Evolutionary conservation across 1,284 basidiomycete genomes (phyloP), one percentile per base, ranked within the genome.

Genomic region (Moesziomyces parantarcticus): DNA sequence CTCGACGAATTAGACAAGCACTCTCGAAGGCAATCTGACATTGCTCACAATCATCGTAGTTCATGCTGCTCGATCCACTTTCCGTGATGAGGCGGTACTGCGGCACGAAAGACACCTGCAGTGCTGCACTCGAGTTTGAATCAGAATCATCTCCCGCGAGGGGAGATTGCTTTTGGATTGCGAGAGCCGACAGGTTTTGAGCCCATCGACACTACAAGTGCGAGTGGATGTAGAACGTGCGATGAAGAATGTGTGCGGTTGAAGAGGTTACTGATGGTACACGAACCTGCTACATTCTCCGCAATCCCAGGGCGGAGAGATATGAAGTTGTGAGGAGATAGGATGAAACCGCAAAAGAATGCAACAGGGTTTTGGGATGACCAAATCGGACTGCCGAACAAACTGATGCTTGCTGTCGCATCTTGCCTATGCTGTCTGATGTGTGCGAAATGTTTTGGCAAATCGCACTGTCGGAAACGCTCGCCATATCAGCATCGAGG

Each of bases 181-280:
- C 68, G 50, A 13, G 20, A 63, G 21, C 34, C 29, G 39, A 40
- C 55, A 42, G 22, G 25, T 39, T 8, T 44, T 29, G 46, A 36
- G n/a, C 26, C 34, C 39, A 39, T n/a, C 43, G 49, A 50, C 47
- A 51, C 18, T 36, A 43, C 49, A 45, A n/a, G n/a, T 32, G 26
- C 45, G 42, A 34, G 41, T 46, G 54, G 22, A 48, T 54, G 50
- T 25, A 50, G 47, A 41, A 54, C 10, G 26, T 47, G 60, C 32
- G 48, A 42, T 26, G 9, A 39, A 20, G 47, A 49, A 51, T 54
- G 47, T 50, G 62, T 53, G 50, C 43, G 52, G 40, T 34, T n/a
- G n/a, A n/a, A 34, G 43, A 44, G 36, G 29, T 61, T 67, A 63
- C 69, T 67, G 69, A 66, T 72, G 67, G 69, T 72, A 72, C 69